Evolutionary conservation across 495 filamentous ascomycete genomes (phyloP).

Genomic region (Pseudoneurospora amorphoporcata): DNA sequence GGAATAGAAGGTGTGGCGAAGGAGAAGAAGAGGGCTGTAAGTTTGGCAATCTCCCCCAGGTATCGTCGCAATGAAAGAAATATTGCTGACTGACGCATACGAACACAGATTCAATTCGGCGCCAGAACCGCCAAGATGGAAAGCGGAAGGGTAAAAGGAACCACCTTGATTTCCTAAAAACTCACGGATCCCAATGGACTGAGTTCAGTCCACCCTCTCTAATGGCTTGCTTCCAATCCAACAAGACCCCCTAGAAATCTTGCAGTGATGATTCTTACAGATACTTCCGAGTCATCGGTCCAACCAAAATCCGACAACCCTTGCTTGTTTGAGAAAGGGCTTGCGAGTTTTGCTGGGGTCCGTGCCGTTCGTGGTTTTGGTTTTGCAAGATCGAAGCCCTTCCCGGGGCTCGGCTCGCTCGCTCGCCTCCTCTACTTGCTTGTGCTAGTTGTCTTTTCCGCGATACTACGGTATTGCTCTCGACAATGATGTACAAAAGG

Average conservation of each 20-base stretch:
- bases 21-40: conserved; percentile 83
- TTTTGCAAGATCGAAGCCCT: conserved; percentile 18
- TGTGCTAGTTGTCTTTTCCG: conserved; percentile 8
- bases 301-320: conserved; percentile 9
- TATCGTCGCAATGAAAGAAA: background rate
- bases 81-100: conserved; percentile 3
- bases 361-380: conserved; percentile 14
- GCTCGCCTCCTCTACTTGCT: conserved; percentile 3
- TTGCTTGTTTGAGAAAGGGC: background rate
- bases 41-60: conserved; percentile 5
- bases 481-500: conserved; percentile 37
- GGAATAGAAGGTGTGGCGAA: conserved; percentile 58
- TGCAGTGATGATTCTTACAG: conserved; percentile 49
- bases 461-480: background rate
- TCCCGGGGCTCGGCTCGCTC: background rate
- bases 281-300: conserved; percentile 47
- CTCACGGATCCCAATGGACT: background rate
- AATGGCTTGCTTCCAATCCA: background rate
- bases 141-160: conserved; percentile 60
- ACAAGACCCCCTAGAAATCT: conserved; percentile 2
- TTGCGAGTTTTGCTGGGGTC: background rate
- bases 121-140: conserved; percentile 82
- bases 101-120: conserved; percentile 63
- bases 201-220: background rate
- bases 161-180: conserved; percentile 33